phyloP scores from a whole-genome alignment of 129 eudicot species.

The Saposhnikovia divaricata region DNA sequence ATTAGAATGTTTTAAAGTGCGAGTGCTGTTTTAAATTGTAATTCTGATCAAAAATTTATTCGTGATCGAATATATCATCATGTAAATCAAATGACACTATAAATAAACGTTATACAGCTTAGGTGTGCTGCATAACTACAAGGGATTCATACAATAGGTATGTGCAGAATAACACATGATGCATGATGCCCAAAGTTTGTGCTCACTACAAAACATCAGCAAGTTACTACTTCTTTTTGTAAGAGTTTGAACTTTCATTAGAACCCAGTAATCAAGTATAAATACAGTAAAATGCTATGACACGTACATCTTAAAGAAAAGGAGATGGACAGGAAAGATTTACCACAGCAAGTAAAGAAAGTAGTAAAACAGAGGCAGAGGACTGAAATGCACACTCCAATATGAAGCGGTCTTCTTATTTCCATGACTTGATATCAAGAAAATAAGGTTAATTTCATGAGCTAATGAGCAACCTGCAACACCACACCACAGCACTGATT shows the following conservation, averaged over 20 bases:
- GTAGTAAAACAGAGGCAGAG: conserved; percentile 20
- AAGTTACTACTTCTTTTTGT: background rate
- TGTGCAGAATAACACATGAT: no score
- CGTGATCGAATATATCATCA: background rate
- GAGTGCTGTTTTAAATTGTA: background rate
- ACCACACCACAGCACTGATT: conserved; percentile 10
- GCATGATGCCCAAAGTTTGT: no score
- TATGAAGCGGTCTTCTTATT: conserved; percentile 6
- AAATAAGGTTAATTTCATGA: conserved; percentile 10
- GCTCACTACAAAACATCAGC: no score
- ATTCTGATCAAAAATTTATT: no score
- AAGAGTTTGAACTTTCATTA: background rate
- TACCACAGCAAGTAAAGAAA: conserved; percentile 26
- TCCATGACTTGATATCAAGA: conserved; percentile 16
- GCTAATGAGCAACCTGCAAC: background rate
- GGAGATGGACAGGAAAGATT: background rate
- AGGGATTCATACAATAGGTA: background rate
- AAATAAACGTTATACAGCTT: no score
- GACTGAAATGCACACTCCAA: conserved; percentile 8
- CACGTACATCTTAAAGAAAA: background rate
- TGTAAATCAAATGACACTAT: background rate
- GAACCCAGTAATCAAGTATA: background rate
- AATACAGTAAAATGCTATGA: background rate
- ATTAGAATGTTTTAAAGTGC: no score
- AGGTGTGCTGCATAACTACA: background rate